Evolutionary conservation across 805 yeast genomes (phyloP).

Genomic region (Metschnikowia kunwiensis): DNA sequence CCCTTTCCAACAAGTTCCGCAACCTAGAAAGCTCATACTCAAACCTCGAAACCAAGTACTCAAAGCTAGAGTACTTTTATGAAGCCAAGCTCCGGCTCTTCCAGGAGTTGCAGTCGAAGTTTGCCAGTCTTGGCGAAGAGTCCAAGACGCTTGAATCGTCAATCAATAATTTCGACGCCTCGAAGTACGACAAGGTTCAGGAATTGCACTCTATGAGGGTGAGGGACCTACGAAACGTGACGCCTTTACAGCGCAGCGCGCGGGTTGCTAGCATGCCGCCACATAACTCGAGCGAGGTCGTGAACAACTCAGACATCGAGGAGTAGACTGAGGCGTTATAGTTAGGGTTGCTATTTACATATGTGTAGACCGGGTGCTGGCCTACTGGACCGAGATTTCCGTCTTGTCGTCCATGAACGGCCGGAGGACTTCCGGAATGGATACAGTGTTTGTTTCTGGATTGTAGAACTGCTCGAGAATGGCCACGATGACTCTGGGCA

Average conservation of each 20-base stretch:
- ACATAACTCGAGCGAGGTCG: neutral
- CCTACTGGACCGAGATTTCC: constrained; percentile 7
- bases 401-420: constrained; percentile 69
- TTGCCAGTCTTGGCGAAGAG: constrained; percentile 19
- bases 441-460: constrained; percentile 47
- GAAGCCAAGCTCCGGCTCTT: constrained; percentile 25
- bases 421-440: constrained; percentile 65
- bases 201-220: constrained; percentile 23
- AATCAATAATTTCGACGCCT: constrained; percentile 4
- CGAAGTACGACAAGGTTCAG: constrained; percentile 19
- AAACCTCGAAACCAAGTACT: constrained; percentile 56
- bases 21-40: constrained; percentile 72
- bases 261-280: constrained; percentile 15
- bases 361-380: neutral
- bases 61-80: constrained; percentile 21
- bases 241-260: constrained; percentile 8
- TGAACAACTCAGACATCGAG: constrained; percentile 20
- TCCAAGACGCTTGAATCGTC: constrained; percentile 11
- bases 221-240: constrained; percentile 10
- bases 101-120: constrained; percentile 22
- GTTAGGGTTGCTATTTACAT: constrained; percentile 8
- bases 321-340: constrained; percentile 1
- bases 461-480: constrained; percentile 84
- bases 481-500: constrained; percentile 87
- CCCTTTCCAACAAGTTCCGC: constrained; percentile 53